Base-by-base conservation (phyloP, 2,329 filamentous ascomycete genomes). In the Aspergillus brasiliensis region DNA sequence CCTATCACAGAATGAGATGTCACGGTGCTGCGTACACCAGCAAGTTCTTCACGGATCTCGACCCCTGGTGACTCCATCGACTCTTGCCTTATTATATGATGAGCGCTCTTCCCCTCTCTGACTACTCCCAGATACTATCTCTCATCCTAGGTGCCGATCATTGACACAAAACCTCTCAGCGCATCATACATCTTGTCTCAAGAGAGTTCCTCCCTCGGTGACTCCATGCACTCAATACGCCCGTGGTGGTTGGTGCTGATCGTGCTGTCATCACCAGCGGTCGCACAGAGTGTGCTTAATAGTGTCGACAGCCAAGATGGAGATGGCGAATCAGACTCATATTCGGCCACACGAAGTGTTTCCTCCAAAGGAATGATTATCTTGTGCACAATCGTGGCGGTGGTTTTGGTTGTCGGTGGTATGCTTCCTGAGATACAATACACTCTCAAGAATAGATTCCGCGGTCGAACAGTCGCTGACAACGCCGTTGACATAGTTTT, bases 361-460 rank as follows among this genome's bases (percentile, higher is more conserved):
- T 62, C 65, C 6, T 60, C 54, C 4, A 63, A 51, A 31, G 66
- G 66, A 15, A 67, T 68, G 60, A 68, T 68, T 17, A 57, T 58
- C 3, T 46, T 68, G 6, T 65, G 65, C 31, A 63, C 62, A 1
- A 62, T 68, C 13, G 66, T 62, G 10, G 66, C 65, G 2, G 42
- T 68, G 5, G 66, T 68, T 5, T 62, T 65, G 21, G 25, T 67
- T 11, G 57, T 68, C 17, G 66, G 66, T 62, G 53, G 66, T 68
- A 19, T 47, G 64, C 62, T 47, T 34, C 28, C 23, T 15, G 21
- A 11, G 13, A 8, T 15, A 17, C n/a, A 7, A 19, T 10, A 19
- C 17, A 25, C 23, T 6, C 1, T 27, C 11, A 28, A 10, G 31
- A 7, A n/a, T 3, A 6, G n/a, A 1, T 8, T 8, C 4, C 13